Evolutionary conservation across 257 asterid species (phyloP), one percentile per base, ranked within the genome.

Genomic region (Cruciata laevipes): DNA sequence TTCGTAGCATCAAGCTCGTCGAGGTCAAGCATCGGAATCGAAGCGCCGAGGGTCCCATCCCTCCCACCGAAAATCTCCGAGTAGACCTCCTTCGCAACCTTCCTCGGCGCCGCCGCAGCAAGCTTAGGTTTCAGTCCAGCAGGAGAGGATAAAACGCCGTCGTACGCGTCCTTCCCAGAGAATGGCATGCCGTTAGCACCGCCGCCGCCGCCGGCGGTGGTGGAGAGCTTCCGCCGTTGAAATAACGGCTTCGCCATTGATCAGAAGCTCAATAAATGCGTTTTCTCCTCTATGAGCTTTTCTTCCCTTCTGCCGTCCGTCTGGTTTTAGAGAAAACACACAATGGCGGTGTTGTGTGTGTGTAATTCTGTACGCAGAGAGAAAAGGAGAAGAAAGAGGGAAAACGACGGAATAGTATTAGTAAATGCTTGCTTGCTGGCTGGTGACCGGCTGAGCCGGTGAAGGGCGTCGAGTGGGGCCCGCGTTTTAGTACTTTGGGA

Each of bases 1-100:
- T 57, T 63, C 3, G 44, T 66, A 52, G 77, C 84, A 16, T 85
- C 89, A 21, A 91, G 75, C 25, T 65, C 76, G 56, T 94, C 71
- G 58, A 87, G 87, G 74, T 91, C 98, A 69, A 91, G 87, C 71
- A 89, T 85, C 38, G 96, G 98, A 70, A 89, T 89, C 73, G 96
- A 85, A 13, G 87, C 73, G 31, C 70, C 76, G 13, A 87, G 79
- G 18, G 74, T 69, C 4, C 80, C 84, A 24, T 31, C 44, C 4
- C 84, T 67, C 67, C 67, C 78, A 21, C 86, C 71, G 74, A 91
- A 91, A 72, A 91, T 89, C 88, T 91, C 98, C 1, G 80, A 65
- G 69, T 89, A 89, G 72, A 87, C 96, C 40, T 77, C 73, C 61
- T 25, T 68, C 38, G 70, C 76, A 7, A 67, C 76, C n/a, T 55